Evolutionary conservation across 2,329 filamentous ascomycete species (phyloP), one percentile per base, ranked within the genome.

Genomic region (Geosmithia flava): DNA sequence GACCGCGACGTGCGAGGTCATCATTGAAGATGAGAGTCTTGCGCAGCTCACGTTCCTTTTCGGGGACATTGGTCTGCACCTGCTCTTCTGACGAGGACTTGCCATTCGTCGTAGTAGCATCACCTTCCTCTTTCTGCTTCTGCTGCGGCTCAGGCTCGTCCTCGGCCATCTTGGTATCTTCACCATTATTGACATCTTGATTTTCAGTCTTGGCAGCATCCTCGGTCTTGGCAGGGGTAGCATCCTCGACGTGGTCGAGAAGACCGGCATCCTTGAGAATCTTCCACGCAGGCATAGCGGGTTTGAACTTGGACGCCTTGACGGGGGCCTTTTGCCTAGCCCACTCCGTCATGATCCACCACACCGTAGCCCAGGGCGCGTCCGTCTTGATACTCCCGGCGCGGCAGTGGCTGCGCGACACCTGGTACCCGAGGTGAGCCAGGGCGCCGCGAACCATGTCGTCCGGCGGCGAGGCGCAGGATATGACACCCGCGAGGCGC

Each of bases 311-410:
- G 1, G 77, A 78, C 37, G 82, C 78, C 60, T 86, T 94, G 50
- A 95, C 73, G 0, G 90, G 89, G 0, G 78, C 74, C 57, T 83
- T 85, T 60, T 95, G 88, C 20, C 83, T 78, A 15, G 86, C 79
- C 88, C 89, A 98, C 65, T 95, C 89, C 23, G 87, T 77, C 80
- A 97, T 93, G 27, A 97, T 71, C 61, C 94, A 85, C 90, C 93
- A 97, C 45, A 98, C 77, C 0, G 87, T 81, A 4, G 72, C 72
- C 89, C 89, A 98, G 0, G 90, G 87, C 15, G 93, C 93, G 64
- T 97, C 81, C 0, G 93, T 97, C 69, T 94, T 95, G 65, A 97
- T 81, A 58, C 87, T 93, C 23, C 90, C 91, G 0, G 87, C 77
- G 55, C 89, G 88, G 56, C 88, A 88, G 64, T 98, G 93, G 56